Evolutionary conservation across 768 basidiomycete genomes (phyloP).

Genomic region (Neoboletus subvelutipes): DNA sequence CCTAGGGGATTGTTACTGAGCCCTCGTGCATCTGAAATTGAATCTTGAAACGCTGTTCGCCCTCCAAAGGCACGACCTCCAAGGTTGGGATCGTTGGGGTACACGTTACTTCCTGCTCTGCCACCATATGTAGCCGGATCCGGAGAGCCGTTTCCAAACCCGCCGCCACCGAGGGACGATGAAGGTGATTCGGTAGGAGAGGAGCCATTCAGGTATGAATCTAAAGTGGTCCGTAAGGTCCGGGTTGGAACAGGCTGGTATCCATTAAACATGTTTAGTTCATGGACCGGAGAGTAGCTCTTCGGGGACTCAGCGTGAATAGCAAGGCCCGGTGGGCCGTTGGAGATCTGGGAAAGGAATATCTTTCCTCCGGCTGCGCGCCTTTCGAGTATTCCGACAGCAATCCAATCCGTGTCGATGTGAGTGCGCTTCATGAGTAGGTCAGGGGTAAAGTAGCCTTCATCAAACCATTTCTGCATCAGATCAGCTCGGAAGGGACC

Average conservation of each 20-base stretch:
- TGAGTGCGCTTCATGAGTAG: conserved; percentile 83
- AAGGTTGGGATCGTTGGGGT: conserved; percentile 37
- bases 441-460: conserved; percentile 82
- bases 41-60: conserved; percentile 41
- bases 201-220: conserved; percentile 52
- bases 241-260: conserved; percentile 69
- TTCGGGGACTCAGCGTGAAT: conserved; percentile 51
- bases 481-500: conserved; percentile 86
- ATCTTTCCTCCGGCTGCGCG: conserved; percentile 55
- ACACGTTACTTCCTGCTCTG: conserved; percentile 39
- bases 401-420: conserved; percentile 64
- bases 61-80: conserved; percentile 36
- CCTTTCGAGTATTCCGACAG: conserved; percentile 58
- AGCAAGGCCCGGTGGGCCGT: conserved; percentile 54
- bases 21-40: conserved; percentile 39
- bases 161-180: conserved; percentile 64
- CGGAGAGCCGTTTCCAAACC: conserved; percentile 67
- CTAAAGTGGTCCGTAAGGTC: conserved; percentile 61
- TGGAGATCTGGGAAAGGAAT: conserved; percentile 54
- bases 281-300: conserved; percentile 41
- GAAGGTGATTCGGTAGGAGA: conserved; percentile 71
- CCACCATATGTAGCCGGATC: conserved; percentile 61
- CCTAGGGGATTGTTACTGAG: conserved; percentile 34
- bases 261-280: conserved; percentile 42
- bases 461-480: conserved; percentile 95